Percentiles rank a stretch among this genome's conserved stretches.
These are phyloP conservation scores for Aureobasidium sp. DNA, from an alignment of 2,329 filamentous ascomycete genomes.

Conservation along the genomic window DNA sequence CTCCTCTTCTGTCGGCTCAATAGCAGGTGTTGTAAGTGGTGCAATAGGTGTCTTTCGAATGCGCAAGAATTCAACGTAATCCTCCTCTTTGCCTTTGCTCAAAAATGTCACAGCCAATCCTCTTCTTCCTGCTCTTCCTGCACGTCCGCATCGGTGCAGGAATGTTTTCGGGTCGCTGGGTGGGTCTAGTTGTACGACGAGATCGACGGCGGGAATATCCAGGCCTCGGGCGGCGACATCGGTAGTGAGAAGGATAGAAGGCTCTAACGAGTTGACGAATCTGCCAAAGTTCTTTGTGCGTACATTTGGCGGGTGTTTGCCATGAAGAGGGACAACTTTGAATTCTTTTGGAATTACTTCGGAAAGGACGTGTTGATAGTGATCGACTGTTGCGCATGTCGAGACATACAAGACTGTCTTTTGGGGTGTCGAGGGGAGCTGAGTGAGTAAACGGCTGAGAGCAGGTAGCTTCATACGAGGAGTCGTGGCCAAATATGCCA, in stretches of 20 bases:
- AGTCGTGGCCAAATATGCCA: conserved; percentile 71
- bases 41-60: conserved; percentile 81
- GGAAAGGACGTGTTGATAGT: conserved; percentile 76
- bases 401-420: conserved; percentile 88
- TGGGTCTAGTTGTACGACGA: conserved; percentile 82
- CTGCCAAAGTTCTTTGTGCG: conserved; percentile 78
- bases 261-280: conserved; percentile 65
- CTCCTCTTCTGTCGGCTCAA: conserved; percentile 48
- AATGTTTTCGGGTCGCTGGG: conserved; percentile 81
- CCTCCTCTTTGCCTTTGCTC: conserved; percentile 75
- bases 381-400: conserved; percentile 90
- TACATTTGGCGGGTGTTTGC: conserved; percentile 82
- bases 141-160: conserved; percentile 56
- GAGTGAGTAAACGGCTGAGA: conserved; percentile 55
- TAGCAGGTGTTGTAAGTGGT: conserved; percentile 44
- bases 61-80: conserved; percentile 79
- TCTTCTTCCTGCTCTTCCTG: conserved; percentile 55
- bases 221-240: conserved; percentile 85
- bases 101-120: conserved; percentile 82
- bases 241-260: conserved; percentile 80
- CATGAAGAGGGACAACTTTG: conserved; percentile 72
- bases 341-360: conserved; percentile 58
- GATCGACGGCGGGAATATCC: conserved; percentile 84
- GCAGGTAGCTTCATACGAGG: conserved; percentile 74
- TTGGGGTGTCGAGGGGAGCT: conserved; percentile 62